These are phyloP conservation scores for Chlorella vulgaris DNA, from an alignment of 139 green algal genomes.

Conservation along the genomic window DNA sequence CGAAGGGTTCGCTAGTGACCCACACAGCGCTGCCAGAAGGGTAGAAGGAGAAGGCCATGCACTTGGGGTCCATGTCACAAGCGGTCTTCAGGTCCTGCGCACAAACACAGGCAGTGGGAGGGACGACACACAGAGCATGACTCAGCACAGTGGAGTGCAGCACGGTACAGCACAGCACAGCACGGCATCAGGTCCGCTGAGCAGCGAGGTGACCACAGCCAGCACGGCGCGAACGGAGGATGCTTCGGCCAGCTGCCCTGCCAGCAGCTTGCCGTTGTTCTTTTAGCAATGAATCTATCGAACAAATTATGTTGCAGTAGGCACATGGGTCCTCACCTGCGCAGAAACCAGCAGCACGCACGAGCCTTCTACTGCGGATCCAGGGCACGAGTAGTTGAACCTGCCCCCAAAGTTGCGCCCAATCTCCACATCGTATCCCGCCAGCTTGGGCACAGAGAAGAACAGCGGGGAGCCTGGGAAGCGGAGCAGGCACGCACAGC, in stretches of 20 bases:
- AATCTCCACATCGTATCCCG: conserved; percentile 21
- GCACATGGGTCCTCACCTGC: background rate
- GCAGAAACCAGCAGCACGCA: conserved; percentile 1
- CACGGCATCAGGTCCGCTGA: background rate
- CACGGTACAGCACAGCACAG: background rate
- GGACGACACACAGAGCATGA: background rate
- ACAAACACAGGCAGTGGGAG: too few relatives aligned
- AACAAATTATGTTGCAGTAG: background rate
- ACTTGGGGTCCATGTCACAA: conserved; percentile 25
- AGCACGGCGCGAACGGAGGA: background rate
- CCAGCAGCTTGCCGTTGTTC: background rate
- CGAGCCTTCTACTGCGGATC: background rate
- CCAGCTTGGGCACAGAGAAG: conserved; percentile 33
- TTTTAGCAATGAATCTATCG: background rate
- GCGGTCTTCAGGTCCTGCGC: conserved; percentile 1
- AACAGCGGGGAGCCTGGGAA: conserved; percentile 37
- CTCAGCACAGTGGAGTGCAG: background rate
- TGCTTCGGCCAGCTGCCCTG: background rate
- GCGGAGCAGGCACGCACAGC: too few relatives aligned
- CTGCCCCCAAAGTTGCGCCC: conserved; percentile 35
- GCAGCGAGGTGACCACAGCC: background rate
- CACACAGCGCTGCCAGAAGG: background rate
- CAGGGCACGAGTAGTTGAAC: conserved; percentile 41
- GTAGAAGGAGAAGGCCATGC: conserved; percentile 37
- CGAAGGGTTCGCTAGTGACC: background rate